These are phyloP conservation scores for Populus hybrid DNA, from an alignment of 441 rosid genomes.

Conservation along the genomic window DNA sequence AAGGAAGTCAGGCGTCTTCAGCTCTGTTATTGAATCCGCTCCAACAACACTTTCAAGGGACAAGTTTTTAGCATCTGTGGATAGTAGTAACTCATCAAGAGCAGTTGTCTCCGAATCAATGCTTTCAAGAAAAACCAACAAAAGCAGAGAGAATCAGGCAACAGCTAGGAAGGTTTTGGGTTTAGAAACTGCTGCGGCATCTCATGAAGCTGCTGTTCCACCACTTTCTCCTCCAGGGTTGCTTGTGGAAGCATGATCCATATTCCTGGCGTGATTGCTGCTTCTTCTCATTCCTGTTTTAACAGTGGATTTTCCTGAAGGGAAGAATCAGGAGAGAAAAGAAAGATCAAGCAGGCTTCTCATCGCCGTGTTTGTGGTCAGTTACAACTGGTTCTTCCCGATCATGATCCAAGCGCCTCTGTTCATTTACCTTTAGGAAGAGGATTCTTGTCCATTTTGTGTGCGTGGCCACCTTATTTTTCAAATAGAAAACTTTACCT, in stretches of 20 bases:
- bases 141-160: constrained; percentile 36
- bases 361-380: constrained; percentile 4
- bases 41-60: constrained; percentile 41
- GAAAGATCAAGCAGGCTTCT: constrained; percentile 24
- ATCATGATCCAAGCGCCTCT: constrained; percentile 44
- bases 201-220: constrained; percentile 48
- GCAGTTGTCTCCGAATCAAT: constrained; percentile 26
- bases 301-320: background rate
- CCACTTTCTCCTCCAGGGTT: constrained; percentile 76
- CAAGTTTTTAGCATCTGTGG: constrained; percentile 31
- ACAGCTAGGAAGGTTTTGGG: constrained; percentile 55
- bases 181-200: constrained; percentile 9
- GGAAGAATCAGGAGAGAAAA: constrained; percentile 38
- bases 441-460: background rate
- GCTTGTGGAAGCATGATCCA: constrained; percentile 23
- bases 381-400: constrained; percentile 41
- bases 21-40: constrained; percentile 55
- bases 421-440: constrained; percentile 18
- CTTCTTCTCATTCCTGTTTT: constrained; percentile 28
- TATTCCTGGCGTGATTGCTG: constrained; percentile 19
- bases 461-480: background rate
- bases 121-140: constrained; percentile 43
- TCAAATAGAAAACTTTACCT: background rate
- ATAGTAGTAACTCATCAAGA: constrained; percentile 40
- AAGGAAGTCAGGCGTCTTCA: constrained; percentile 71